Base-by-base conservation (phyloP, 306 rosid genomes). In the Herpetospermum pedunculosum region DNA sequence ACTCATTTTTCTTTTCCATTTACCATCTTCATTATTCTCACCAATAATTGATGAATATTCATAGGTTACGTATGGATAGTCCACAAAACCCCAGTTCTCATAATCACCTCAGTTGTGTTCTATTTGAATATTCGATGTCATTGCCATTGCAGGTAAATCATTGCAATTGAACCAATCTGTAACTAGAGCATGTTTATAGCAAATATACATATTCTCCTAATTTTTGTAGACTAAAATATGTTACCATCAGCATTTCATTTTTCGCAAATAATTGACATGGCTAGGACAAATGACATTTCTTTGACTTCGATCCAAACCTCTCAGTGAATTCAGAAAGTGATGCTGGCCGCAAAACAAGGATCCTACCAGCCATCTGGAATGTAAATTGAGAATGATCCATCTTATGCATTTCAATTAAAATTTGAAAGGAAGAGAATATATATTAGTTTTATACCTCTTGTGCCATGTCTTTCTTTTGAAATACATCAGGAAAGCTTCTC, bases 301-400 rank as follows among this genome's bases (percentile, higher is more conserved):
- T 73, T 65, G 37, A 6, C 41, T 7, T 67, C 28, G 25, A 15
- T 8, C 26, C 77, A 15, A 80, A 93, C 98, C 94, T 89, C 86
- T 89, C 91, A 57, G 91, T 81, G 77, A 93, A 90, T 77, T 93
- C 97, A 71, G 88, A 81, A 76, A 93, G 88, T 72, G 98, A 88
- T 54, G 85, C 71, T 12, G 97, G 98, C 44, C 83, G 90, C 83
- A 91, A 77, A 79, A 93, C 88, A 69, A 84, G 82, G 76, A 93
- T 90, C 84, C 96, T 85, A 21, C 97, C 97, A 70, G 96, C 93
- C 96, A 93, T 87, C 98, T 90, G 88, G 8, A 11, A 82, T 73
- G 63, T 32, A 70, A 47, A 70, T 29, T 65, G 73, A 72, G 77
- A 30, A 76, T 6, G 77, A 58, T 55, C 55, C 30, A 71, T 43